Evolutionary conservation across 768 basidiomycete species (phyloP).

Genomic region (Jaapia argillacea): DNA sequence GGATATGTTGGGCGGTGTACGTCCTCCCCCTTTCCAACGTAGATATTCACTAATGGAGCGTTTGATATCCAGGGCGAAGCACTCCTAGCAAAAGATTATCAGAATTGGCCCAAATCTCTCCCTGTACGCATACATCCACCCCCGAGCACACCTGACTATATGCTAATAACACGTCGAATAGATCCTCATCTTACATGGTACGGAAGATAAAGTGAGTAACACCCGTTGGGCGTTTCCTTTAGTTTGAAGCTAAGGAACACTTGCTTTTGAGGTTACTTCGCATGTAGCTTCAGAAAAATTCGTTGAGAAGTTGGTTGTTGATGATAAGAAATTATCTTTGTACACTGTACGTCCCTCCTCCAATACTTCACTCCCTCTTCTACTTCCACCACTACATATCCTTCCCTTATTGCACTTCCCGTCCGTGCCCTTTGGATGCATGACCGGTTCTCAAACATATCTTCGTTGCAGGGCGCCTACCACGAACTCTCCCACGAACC

Average conservation of each 20-base stretch:
- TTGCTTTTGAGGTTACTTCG: too few relatives aligned
- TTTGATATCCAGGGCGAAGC: conserved; percentile 43
- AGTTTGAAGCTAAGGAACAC: too few relatives aligned
- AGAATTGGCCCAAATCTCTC: conserved; percentile 52
- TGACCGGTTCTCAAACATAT: too few relatives aligned
- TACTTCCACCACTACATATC: background rate
- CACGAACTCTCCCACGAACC: background rate
- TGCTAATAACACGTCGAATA: conserved; percentile 15
- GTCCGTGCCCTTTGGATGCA: too few relatives aligned
- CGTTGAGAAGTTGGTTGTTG: conserved; percentile 35
- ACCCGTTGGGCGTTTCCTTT: too few relatives aligned
- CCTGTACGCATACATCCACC: conserved; percentile 37
- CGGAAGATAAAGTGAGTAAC: conserved; percentile 52
- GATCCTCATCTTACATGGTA: conserved; percentile 56
- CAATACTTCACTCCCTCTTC: background rate
- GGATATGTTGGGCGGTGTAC: conserved; percentile 15
- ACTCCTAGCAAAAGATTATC: conserved; percentile 33
- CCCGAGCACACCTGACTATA: conserved; percentile 8
- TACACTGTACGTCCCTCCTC: conserved; percentile 24
- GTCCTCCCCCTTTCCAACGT: conserved; percentile 1
- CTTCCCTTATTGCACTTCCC: background rate
- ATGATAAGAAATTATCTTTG: conserved; percentile 40
- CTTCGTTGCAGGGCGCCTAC: background rate
- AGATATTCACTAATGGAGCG: background rate
- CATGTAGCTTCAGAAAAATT: conserved; percentile 43